Evolutionary conservation across 1,284 basidiomycete genomes (phyloP), one percentile per base, ranked within the genome.

Genomic region (Thelephora terrestris): DNA sequence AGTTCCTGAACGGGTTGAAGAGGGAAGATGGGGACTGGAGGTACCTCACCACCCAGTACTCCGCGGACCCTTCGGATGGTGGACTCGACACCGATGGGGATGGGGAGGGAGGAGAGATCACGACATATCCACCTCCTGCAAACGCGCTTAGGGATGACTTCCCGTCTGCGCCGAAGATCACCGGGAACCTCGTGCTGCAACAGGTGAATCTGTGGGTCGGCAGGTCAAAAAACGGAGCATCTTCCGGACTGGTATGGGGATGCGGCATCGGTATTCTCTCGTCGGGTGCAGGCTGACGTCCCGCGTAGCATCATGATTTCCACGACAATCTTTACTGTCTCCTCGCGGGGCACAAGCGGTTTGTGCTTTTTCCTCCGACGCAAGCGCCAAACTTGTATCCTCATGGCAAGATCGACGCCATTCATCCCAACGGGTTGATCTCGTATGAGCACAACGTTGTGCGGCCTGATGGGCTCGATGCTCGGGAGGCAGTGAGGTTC

Each of bases 291-390:
- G 34, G 39, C 35, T 45, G 23, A 27, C 20, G 14, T 4, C 12
- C 7, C 9, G 10, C 10, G 4, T 46, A 64, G 61, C 62, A 64
- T 45, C 64, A 65, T 38, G 64, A 65, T 50, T 64, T 64, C 46
- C 64, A 65, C 50, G 64, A 65, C 55, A 65, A 65, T 45, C 57
- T 65, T 17, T 65, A 65, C 53, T 59, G 61, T 48, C 57, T 65
- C 5, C 55, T 65, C 3, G 54, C 57, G 27, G 64, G 64, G 18
- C 51, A 51, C 29, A 65, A 65, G 48, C 63, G 64, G 25, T 65
- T 65, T 51, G 60, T 64, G 35, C 59, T 65, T 46, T 64, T 60
- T 46, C 63, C 63, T 2, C 63, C 64, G 1, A 40, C 52, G 2
- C 60, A 61, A 49, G 36, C 58, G 7, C 36, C 51, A 18, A 47